Conservation (phyloP, 2,329 filamentous ascomycete species). For the Cercospora zeina region DNA sequence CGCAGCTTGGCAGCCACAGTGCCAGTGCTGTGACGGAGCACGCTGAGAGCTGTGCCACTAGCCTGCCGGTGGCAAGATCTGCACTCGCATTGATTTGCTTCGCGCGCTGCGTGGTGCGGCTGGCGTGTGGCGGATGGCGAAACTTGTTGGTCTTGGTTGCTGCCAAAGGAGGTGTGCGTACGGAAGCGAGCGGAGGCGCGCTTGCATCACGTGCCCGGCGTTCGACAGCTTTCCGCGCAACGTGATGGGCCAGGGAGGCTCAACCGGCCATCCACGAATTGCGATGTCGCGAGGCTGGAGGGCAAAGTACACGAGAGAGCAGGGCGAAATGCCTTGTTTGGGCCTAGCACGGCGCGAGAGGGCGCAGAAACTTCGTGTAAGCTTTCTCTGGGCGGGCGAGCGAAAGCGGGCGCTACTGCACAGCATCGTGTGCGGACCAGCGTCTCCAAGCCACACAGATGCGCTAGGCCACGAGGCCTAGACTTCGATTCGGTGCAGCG, state of each 20-base stretch:
- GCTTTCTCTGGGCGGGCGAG: constrained; percentile 16
- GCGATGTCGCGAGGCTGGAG: constrained; percentile 14
- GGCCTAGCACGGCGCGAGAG: constrained; percentile 14
- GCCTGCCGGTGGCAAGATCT: constrained; percentile 8
- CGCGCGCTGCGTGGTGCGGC: constrained; percentile 2
- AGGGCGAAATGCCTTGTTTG: constrained; percentile 15
- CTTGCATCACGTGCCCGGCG: constrained; percentile 17
- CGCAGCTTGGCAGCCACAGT: background rate
- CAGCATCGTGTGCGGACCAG: constrained; percentile 28
- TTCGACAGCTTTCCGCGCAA: constrained; percentile 20
- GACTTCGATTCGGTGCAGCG: constrained; percentile 22
- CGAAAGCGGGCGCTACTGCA: constrained; percentile 24
- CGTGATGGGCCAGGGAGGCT: constrained; percentile 14
- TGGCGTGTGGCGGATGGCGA: constrained; percentile 1
- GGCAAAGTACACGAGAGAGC: constrained; percentile 12
- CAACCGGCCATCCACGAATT: constrained; percentile 9
- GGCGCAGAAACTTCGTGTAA: constrained; percentile 20
- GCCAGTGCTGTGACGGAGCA: background rate
- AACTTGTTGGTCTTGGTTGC: constrained; percentile 12
- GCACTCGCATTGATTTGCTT: background rate
- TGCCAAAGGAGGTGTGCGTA: background rate
- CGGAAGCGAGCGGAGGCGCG: background rate
- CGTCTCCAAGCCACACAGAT: constrained; percentile 15
- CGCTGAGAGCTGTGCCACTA: constrained; percentile 7
- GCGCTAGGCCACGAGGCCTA: constrained; percentile 29